Evolutionary conservation across 192 early-diverging fungal genomes (phyloP).

Genomic region (Dissophora ornata): DNA sequence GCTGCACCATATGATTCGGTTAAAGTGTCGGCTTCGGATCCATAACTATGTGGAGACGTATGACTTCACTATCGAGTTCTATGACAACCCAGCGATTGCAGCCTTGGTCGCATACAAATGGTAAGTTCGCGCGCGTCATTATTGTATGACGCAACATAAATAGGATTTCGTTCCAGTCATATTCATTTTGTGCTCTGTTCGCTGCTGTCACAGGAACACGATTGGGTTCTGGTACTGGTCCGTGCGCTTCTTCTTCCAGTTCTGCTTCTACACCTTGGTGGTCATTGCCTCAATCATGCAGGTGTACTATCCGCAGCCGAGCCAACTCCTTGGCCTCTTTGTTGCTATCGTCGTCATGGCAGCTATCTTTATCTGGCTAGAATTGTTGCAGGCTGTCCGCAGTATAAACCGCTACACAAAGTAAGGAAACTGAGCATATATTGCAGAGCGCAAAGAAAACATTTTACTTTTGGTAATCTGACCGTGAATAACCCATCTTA

Average conservation of each 20-base stretch:
- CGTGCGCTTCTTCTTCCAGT: slow-evolving; percentile 5
- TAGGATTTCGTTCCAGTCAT: not conserved
- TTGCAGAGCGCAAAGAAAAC: too few species aligned
- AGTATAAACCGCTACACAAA: slow-evolving; percentile 4
- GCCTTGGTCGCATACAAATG: slow-evolving; percentile 23
- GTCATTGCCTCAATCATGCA: slow-evolving; percentile 5
- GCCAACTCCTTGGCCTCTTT: slow-evolving; percentile 9
- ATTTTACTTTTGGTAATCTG: too few species aligned
- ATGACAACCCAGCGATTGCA: slow-evolving; percentile 18
- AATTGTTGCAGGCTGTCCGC: slow-evolving; percentile 14
- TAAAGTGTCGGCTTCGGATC: not conserved
- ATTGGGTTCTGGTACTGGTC: slow-evolving; percentile 8
- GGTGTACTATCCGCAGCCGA: slow-evolving; percentile 1
- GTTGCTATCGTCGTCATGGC: slow-evolving; percentile 19
- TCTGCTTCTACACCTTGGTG: slow-evolving; percentile 13
- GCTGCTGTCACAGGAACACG: slow-evolving; percentile 7
- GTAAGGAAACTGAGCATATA: not conserved
- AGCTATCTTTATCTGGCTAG: slow-evolving; percentile 11
- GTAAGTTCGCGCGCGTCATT: slow-evolving; percentile 1
- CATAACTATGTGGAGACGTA: not conserved
- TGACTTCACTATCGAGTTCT: slow-evolving; percentile 5
- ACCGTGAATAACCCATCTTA: not conserved
- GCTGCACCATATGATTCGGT: not conserved
- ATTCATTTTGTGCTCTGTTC: not conserved
- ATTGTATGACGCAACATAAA: not conserved